Evolutionary conservation across 1,139 yeast species (phyloP).

Genomic region (Yamadazyma kanchanaburiensis): DNA sequence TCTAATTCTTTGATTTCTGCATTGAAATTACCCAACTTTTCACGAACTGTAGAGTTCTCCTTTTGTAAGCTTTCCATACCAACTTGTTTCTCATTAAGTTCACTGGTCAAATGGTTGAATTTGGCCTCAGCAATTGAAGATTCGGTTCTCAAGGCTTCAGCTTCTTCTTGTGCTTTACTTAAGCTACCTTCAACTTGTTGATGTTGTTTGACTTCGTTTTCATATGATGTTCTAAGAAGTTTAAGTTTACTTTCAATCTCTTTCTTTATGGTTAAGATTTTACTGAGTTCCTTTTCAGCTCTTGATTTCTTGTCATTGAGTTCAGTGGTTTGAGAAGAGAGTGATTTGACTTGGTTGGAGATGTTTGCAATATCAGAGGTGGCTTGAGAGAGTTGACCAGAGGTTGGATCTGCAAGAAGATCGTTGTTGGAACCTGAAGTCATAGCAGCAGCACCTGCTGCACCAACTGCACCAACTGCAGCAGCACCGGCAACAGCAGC

Average conservation of each 20-base stretch:
- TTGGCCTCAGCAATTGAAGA: constrained; percentile 80
- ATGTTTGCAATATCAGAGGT: constrained; percentile 85
- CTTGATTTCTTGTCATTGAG: constrained; percentile 68
- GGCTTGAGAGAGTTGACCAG: constrained; percentile 71
- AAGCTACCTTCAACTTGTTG: constrained; percentile 64
- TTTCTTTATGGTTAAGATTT: constrained; percentile 59
- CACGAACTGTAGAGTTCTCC: constrained; percentile 62
- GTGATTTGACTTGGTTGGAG: constrained; percentile 78
- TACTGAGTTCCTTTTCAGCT: constrained; percentile 73
- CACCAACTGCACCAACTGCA: background rate
- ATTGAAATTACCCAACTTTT: constrained; percentile 62
- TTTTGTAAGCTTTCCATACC: constrained; percentile 65
- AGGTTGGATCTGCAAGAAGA: constrained; percentile 55
- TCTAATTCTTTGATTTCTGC: constrained; percentile 63
- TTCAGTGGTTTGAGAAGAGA: constrained; percentile 69
- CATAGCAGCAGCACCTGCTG: no score
- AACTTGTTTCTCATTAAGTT: constrained; percentile 59
- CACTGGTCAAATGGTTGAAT: constrained; percentile 66
- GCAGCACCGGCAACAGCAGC: no score
- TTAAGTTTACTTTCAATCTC: constrained; percentile 71
- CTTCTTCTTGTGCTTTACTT: constrained; percentile 59
- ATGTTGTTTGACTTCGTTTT: constrained; percentile 74
- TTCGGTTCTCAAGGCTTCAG: constrained; percentile 71
- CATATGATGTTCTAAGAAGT: constrained; percentile 67
- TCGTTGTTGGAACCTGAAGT: constrained; percentile 51